A percentile compares a stretch with the other conserved stretches of the same genome.
phyloP scores from a whole-genome alignment of 148 eudicot genomes.

The Rhododendron molle region DNA sequence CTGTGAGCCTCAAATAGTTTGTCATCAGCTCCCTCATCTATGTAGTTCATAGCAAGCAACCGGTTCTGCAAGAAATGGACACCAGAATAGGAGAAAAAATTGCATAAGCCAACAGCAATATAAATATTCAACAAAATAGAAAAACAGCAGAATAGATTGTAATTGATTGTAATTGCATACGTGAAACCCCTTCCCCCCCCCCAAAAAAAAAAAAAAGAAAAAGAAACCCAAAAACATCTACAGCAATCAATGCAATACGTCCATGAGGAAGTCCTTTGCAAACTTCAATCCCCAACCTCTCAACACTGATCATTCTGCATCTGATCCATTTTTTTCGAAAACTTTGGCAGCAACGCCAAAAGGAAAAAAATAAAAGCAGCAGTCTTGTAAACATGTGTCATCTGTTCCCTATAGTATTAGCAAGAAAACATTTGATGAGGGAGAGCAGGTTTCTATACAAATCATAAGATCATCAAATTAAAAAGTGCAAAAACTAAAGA shows the following conservation, averaged over 20 bases:
- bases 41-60: slow-evolving; percentile 96
- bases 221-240: background rate
- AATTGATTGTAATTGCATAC: background rate
- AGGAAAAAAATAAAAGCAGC: background rate
- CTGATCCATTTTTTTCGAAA: background rate
- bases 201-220: background rate
- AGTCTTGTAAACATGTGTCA: background rate
- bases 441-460: background rate
- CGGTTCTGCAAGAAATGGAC: slow-evolving; percentile 69
- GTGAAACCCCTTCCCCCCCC: background rate
- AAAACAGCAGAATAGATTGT: background rate
- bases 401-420: background rate
- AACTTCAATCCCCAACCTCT: background rate
- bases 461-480: background rate
- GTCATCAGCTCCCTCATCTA: slow-evolving; percentile 87
- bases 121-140: too few species aligned
- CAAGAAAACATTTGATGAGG: background rate
- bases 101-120: background rate
- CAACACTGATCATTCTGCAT: background rate
- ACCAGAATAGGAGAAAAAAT: background rate
- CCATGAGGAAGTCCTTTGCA: background rate
- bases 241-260: background rate
- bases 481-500: background rate
- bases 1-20: slow-evolving; percentile 91
- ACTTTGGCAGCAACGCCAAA: background rate